These are phyloP conservation scores for Austroboletus rostrupii DNA, from an alignment of 1,284 basidiomycete species.

Conservation along the genomic window DNA sequence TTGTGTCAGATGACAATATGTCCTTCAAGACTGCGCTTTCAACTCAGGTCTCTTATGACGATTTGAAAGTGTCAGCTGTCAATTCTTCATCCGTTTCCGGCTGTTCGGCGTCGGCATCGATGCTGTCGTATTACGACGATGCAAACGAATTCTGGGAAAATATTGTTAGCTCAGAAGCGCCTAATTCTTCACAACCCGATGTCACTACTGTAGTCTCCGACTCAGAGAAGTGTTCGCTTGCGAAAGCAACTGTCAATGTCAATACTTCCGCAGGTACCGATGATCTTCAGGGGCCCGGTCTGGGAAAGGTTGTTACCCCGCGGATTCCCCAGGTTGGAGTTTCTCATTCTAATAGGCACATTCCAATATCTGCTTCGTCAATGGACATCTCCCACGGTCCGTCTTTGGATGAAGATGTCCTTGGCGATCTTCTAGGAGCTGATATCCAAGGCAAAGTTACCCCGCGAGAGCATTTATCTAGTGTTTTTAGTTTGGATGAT, in stretches of 20 bases:
- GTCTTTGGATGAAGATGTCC: neutral
- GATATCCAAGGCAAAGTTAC: neutral
- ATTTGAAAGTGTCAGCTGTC: slow-evolving; percentile 16
- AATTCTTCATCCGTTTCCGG: slow-evolving; percentile 14
- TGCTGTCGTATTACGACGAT: slow-evolving; percentile 21
- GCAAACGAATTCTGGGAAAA: slow-evolving; percentile 9
- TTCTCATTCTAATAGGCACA: neutral
- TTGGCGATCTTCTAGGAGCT: neutral
- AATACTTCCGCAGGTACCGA: neutral
- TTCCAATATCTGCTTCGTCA: neutral
- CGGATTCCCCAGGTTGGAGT: neutral
- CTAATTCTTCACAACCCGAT: neutral
- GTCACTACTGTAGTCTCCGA: neutral
- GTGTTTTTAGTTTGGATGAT: neutral
- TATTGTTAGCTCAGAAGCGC: neutral
- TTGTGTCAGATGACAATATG: slow-evolving; percentile 19
- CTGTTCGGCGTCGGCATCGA: slow-evolving; percentile 18
- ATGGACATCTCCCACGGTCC: neutral
- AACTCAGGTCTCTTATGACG: slow-evolving; percentile 22
- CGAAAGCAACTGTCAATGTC: neutral
- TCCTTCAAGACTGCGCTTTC: slow-evolving; percentile 28
- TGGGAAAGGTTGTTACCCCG: neutral
- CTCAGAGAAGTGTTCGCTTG: neutral
- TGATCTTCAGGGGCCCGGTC: neutral
- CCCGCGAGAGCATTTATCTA: slow-evolving; percentile 1